These are phyloP conservation scores for Phascolomyces articulosus DNA, from an alignment of 371 early-diverging fungal species.

Conservation along the genomic window DNA sequence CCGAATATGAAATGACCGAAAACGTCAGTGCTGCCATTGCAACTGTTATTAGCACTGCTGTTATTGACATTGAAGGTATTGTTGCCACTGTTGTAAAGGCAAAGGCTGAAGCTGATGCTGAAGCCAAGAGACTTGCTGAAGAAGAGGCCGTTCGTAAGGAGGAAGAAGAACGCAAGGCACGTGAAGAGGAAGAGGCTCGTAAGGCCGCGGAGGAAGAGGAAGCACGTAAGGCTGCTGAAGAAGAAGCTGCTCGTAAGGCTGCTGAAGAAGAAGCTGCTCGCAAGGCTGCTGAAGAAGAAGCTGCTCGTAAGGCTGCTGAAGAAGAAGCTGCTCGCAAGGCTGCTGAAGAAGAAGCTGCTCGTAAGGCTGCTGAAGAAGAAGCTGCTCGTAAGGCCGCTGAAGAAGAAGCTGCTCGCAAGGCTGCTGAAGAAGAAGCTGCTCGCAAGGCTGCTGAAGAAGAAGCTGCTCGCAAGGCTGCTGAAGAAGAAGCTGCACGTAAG, in stretches of 20 bases:
- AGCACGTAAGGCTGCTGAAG: background rate
- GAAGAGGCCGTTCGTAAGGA: constrained; percentile 10
- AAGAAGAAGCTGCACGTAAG: background rate
- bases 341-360: constrained; percentile 11
- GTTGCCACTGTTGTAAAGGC: constrained; percentile 13
- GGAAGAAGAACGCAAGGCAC: background rate
- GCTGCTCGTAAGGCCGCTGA: constrained; percentile 8
- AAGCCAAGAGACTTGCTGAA: constrained; percentile 6
- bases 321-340: constrained; percentile 14
- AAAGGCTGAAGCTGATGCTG: constrained; percentile 12
- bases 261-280: background rate
- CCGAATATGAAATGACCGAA: constrained; percentile 3
- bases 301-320: constrained; percentile 5
- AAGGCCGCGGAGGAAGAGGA: background rate
- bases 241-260: background rate
- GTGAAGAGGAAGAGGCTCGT: background rate
- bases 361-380: constrained; percentile 25
- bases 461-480: constrained; percentile 2
- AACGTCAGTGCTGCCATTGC: constrained; percentile 14
- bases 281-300: background rate
- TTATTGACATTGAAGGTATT: constrained; percentile 18
- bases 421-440: constrained; percentile 6
- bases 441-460: constrained; percentile 13
- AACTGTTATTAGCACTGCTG: constrained; percentile 9
- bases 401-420: constrained; percentile 1